A percentile compares a stretch with the other conserved stretches of the same genome.
Conservation (phyloP, 805 yeast genomes). For the Spathaspora girioi region DNA sequence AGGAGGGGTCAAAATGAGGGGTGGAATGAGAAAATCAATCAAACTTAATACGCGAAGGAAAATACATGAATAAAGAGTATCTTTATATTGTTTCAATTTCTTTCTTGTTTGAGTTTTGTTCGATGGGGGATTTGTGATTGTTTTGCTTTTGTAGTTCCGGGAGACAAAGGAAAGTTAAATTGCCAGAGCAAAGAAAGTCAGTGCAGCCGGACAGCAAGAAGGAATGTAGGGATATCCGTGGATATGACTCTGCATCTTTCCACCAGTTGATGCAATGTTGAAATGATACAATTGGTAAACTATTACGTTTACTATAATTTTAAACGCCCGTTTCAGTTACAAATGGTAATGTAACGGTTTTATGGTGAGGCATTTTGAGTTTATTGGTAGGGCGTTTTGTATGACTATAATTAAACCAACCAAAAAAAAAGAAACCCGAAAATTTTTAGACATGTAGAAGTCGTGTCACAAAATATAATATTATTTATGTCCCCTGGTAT, state of each 20-base stretch:
- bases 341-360: too few relatives aligned
- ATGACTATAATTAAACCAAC: not conserved
- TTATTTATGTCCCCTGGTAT: not conserved
- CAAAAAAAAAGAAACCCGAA: not conserved
- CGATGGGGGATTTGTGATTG: not conserved
- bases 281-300: not conserved
- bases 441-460: not conserved
- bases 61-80: not conserved
- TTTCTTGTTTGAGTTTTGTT: not conserved
- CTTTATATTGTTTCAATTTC: not conserved
- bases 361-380: not conserved
- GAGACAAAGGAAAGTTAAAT: not conserved
- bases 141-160: not conserved
- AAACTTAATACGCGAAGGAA: not conserved
- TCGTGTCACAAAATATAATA: not conserved
- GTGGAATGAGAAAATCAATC: not conserved
- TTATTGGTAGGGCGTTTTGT: not conserved
- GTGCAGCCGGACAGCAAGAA: too few relatives aligned
- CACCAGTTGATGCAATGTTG: not conserved
- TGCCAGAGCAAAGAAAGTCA: not conserved
- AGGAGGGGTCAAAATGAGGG: not conserved
- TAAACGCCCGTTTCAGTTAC: too few relatives aligned
- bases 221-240: not conserved
- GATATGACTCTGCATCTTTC: not conserved
- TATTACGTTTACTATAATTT: not conserved